Percentiles rank a stretch among this genome's conserved stretches.
phyloP scores from a whole-genome alignment of 176 grass and related monocot species.

The Puya raimondii region DNA sequence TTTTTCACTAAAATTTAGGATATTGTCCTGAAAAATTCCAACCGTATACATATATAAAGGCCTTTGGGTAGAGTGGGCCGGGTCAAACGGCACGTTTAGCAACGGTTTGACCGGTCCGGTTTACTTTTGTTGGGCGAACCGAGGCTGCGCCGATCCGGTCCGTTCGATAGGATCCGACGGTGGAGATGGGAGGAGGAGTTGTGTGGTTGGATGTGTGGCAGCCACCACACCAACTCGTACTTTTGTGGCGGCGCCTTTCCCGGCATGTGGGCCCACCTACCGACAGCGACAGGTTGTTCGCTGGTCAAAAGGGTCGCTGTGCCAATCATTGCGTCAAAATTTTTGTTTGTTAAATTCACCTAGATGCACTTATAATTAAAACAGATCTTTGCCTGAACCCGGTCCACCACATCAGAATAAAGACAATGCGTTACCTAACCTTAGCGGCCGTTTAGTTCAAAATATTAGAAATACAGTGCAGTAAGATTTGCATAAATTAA shows the following conservation, averaged over 20 bases:
- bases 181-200: not conserved
- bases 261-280: no score
- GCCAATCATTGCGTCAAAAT: no score
- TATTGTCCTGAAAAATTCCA: not conserved
- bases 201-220: not conserved
- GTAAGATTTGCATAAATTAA: no score
- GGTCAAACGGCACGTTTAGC: conserved; percentile 5
- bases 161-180: not conserved
- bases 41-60: not conserved
- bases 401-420: no score
- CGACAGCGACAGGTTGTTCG: no score
- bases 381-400: no score
- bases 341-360: no score
- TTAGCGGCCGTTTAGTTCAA: no score
- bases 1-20: not conserved
- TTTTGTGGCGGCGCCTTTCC: not conserved
- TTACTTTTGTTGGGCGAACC: not conserved
- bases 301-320: no score
- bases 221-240: not conserved
- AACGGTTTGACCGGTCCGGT: not conserved
- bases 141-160: not conserved
- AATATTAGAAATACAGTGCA: no score
- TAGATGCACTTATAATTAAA: no score
- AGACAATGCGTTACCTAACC: no score
- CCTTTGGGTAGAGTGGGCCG: not conserved